These are phyloP conservation scores for Cyamopsis tetragonoloba DNA, from an alignment of 306 rosid genomes.

Conservation along the genomic window DNA sequence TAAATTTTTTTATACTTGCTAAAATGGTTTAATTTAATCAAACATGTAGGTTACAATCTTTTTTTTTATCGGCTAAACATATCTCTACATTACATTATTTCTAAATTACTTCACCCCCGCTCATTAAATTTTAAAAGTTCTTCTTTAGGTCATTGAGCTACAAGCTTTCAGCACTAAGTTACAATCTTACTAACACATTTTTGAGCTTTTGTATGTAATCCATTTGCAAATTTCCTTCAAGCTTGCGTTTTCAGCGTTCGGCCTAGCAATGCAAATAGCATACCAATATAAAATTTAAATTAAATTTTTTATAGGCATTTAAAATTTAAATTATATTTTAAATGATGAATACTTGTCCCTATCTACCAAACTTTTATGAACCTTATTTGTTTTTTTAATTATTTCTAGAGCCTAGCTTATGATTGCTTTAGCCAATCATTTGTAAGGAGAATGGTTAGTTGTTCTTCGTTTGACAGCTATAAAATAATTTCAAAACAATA, in stretches of 20 bases:
- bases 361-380: not conserved
- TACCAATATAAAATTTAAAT: not conserved
- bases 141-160: too few relatives aligned
- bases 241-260: not conserved
- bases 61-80: too few relatives aligned
- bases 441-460: not conserved
- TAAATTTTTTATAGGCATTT: too few relatives aligned
- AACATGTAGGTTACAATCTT: too few relatives aligned
- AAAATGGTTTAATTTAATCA: too few relatives aligned
- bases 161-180: too few relatives aligned
- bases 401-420: not conserved
- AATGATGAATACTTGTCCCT: not conserved
- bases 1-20: too few relatives aligned
- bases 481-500: conserved; percentile 4
- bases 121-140: too few relatives aligned
- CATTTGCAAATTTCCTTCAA: conserved; percentile 4
- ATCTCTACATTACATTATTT: too few relatives aligned
- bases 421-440: conserved; percentile 15
- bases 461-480: conserved; percentile 13
- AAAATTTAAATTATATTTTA: not conserved
- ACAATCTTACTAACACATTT: too few relatives aligned
- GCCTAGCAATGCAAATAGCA: too few relatives aligned
- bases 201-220: not conserved
- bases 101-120: too few relatives aligned
- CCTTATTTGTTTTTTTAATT: not conserved